Conservation (phyloP, 441 rosid genomes). For the Manihot esculenta region DNA sequence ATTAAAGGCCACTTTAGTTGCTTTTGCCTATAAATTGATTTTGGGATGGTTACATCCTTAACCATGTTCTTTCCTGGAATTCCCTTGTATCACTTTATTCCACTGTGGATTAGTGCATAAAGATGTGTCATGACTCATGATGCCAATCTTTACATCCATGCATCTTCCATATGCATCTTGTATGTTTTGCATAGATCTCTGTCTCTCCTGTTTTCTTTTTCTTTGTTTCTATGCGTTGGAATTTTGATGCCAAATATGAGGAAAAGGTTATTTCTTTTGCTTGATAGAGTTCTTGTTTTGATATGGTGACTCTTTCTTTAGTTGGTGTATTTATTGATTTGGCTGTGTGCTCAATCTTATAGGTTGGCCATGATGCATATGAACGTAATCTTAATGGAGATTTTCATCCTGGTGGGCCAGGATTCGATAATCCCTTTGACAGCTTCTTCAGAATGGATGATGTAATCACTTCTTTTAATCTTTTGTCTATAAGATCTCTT, state of each 20-base stretch:
- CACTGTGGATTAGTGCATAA: neutral
- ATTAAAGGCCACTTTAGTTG: neutral
- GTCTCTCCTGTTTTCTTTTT: neutral
- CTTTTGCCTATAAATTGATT: neutral
- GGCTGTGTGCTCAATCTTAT: constrained; percentile 24
- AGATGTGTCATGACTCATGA: neutral
- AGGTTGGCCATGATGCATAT: constrained; percentile 98
- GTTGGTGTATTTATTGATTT: constrained; percentile 17
- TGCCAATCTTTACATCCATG: neutral
- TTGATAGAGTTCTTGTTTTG: neutral
- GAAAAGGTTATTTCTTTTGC: too few species aligned
- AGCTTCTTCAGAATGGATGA: constrained; percentile 53
- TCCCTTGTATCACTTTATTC: neutral
- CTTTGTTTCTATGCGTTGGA: too few species aligned
- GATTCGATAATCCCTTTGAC: constrained; percentile 71
- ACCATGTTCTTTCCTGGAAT: neutral
- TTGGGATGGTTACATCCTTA: neutral
- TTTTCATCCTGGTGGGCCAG: constrained; percentile 54
- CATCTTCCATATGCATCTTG: neutral
- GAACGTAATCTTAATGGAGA: constrained; percentile 57
- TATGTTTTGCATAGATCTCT: neutral
- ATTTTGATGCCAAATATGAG: too few species aligned
- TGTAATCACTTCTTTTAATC: constrained; percentile 36
- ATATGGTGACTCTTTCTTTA: neutral
- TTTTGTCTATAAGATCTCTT: constrained; percentile 14